Evolutionary conservation across 75 land plant genomes (phyloP), one percentile per base, ranked within the genome.

Genomic region (Selaginella moellendorffii): DNA sequence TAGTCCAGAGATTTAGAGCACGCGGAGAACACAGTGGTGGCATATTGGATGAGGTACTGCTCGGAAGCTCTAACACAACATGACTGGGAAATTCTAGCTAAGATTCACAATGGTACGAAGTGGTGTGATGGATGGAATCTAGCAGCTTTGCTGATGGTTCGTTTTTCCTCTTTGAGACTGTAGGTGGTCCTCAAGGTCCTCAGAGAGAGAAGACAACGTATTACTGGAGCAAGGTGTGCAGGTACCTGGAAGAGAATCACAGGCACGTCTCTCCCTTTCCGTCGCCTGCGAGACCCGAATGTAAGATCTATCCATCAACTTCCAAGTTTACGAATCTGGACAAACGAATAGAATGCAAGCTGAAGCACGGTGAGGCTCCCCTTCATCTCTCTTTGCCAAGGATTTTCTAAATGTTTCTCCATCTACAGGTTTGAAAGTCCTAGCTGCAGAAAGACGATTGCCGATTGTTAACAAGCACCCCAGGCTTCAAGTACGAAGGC

Each of bases 151-250:
- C 46, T 36, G 14, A 14, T 36, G 46, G 5, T 36, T 14, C 14
- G 14, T 5, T 5, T 5, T 36, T 14, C 46, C 14, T 5, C 46
- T n/a, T n/a, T n/a, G n/a, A n/a, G n/a, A n/a, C 10, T 36, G 46
- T 14, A 36, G 46, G 71, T 61, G 75, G 75, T 19, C 65, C 62
- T 58, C 59, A 73, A 25, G 71, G 75, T 26, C 52, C 51, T 30
- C 17, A 26, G 28, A 66, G 24, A 59, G 70, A 23, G 21, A 62
- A 68, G 18, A 62, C 71, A 10, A 54, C 24, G 18, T 63, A 29
- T 46, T 73, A 73, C 56, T 73, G 75, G 75, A 54, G 31, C 17
- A 62, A 73, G 62, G 64, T 73, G 8, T 30, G 42, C 21, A 24
- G 52, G n/a, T 56, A 68, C 19, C 28, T 73, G 53, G 23, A 67